Base-by-base conservation (phyloP, 305 asterid genomes). In the Solanum hybrid region DNA sequence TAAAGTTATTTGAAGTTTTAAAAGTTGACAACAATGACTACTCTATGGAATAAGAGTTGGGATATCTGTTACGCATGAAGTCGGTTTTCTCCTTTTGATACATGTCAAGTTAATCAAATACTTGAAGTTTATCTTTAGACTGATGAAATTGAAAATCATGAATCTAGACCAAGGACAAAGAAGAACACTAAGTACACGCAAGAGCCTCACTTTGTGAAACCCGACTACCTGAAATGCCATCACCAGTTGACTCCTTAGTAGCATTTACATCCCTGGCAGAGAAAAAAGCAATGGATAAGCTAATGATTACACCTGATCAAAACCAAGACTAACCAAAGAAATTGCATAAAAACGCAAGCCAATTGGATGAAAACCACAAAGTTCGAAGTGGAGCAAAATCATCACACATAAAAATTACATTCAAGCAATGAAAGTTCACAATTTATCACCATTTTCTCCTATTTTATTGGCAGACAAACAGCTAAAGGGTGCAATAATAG, bases 211-310 rank as follows among this genome's bases (percentile, higher is more conserved):
- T 81, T 51, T 84, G 89, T 22, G 90, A 91, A 80, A 79, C 81
- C 82, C 73, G 73, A 73, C 88, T 88, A 45, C 85, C 91, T 34
- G 89, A 88, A 86, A 78, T 22, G 29, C 79, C 92, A 71, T 76
- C 90, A 36, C 90, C 84, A 88, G 75, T 14, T 6, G 93, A 75
- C 86, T 86, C 91, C 76, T 90, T 90, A 40, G 29, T 88, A 26
- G 35, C 64, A 37, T 45, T 85, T 34, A 88, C 87, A 72, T 69
- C 92, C 90, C 98, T 95, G 92, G 71, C 2, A 35, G 31, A 13
- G 10, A 37, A 88, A 76, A 86, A 37, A 22, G 0, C 13, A 86
- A 34, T 75, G 24, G 4, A 32, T 6, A 82, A 82, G 73, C 73
- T 82, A 35, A 35, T 19, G 29, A 32, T 45, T 81, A 73, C 26